Evolutionary conservation across 208 protist species (phyloP).

Genomic region (Crithidia mellificae): DNA sequence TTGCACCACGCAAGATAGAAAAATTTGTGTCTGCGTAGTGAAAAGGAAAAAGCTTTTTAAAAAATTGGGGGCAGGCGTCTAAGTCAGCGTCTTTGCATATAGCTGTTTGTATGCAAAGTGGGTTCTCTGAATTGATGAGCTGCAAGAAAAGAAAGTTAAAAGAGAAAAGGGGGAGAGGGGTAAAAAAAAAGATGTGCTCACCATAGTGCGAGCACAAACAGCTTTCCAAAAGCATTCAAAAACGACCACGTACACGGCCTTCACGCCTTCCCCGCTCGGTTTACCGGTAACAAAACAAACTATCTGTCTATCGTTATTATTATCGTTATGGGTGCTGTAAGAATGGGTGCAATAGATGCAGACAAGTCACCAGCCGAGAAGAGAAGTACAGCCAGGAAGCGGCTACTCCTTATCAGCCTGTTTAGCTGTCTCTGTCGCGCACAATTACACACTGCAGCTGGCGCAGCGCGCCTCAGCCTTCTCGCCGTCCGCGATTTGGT

Average conservation of each 20-base stretch:
- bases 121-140: no score
- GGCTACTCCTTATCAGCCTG: neutral
- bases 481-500: neutral
- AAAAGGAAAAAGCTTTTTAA: neutral
- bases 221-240: neutral
- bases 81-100: neutral
- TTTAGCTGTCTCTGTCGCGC: neutral
- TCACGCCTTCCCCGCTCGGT: constrained; percentile 3
- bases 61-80: neutral
- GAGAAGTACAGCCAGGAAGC: neutral
- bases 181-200: neutral
- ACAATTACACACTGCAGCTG: no score
- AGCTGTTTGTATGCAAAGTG: neutral
- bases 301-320: constrained; percentile 3
- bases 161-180: neutral
- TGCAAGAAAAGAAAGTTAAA: neutral
- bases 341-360: neutral
- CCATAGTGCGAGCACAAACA: neutral
- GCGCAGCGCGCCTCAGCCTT: no score
- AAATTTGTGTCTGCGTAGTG: neutral
- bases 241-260: neutral
- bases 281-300: neutral
- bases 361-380: constrained; percentile 8
- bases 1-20: neutral
- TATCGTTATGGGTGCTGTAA: neutral